A percentile compares a stretch with the other conserved stretches of the same genome.
Conservation (phyloP, 805 yeast species). For the Spathaspora boniae region DNA sequence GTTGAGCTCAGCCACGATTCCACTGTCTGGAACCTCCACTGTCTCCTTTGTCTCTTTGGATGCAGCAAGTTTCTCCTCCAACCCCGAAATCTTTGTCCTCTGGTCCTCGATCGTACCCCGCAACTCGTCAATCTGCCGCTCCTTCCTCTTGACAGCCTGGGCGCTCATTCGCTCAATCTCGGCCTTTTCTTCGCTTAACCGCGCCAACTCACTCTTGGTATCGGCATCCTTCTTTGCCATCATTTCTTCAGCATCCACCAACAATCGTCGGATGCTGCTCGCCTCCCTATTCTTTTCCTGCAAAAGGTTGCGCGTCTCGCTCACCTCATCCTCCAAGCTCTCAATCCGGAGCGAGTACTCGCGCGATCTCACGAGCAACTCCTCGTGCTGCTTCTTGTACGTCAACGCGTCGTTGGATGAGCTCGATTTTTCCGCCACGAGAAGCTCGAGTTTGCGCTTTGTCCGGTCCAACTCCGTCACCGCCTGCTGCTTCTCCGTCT, state of each 20-base stretch:
- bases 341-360: slow-evolving; percentile 64
- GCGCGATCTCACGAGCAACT: slow-evolving; percentile 58
- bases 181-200: slow-evolving; percentile 58
- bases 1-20: slow-evolving; percentile 19
- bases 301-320: slow-evolving; percentile 65
- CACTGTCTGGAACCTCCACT: slow-evolving; percentile 10
- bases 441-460: slow-evolving; percentile 32
- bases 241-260: slow-evolving; percentile 65
- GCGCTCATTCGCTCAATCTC: slow-evolving; percentile 54
- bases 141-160: slow-evolving; percentile 48
- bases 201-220: slow-evolving; percentile 47
- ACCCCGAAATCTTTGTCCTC: slow-evolving; percentile 34
- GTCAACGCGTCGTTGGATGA: slow-evolving; percentile 39
- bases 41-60: slow-evolving; percentile 18
- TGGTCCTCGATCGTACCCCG: slow-evolving; percentile 42
- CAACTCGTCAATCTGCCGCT: slow-evolving; percentile 63
- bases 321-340: slow-evolving; percentile 75
- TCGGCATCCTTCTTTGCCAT: slow-evolving; percentile 53
- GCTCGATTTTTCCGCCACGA: slow-evolving; percentile 29
- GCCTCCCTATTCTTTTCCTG: slow-evolving; percentile 83
- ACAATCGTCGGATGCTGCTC: slow-evolving; percentile 61
- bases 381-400: slow-evolving; percentile 68
- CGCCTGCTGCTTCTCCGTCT: slow-evolving; percentile 40
- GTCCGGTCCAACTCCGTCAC: slow-evolving; percentile 37
- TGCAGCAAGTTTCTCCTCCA: slow-evolving; percentile 27